Evolutionary conservation across 75 land plant genomes (phyloP), one percentile per base, ranked within the genome.

Genomic region (Pinus taeda): DNA sequence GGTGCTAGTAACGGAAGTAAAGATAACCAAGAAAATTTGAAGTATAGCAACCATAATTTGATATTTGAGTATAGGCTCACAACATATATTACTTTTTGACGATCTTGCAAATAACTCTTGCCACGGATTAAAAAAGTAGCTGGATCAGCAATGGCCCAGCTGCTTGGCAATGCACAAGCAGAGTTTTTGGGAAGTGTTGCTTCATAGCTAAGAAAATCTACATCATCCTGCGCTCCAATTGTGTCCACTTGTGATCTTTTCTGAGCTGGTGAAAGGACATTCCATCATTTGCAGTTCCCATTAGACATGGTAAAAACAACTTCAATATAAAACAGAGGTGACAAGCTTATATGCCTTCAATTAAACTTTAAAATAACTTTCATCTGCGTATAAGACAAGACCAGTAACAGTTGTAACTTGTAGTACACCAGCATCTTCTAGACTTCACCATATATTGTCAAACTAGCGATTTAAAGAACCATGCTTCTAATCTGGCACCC

Each of bases 61-160:
- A 22, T 4, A 65, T 37, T 65, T 61, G 71, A 58, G 33, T 20
- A 21, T 30, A 71, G 74, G 49, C 49, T 74, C 42, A 71, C 30
- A 21, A 49, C 77, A 57, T 26, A 24, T 15, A 12, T 33, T 84
- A 95, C 98, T 93, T 96, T 96, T 57, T 83, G 77, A 57, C 79
- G 83, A 77, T 96, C 97, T 53, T 75, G 55, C 21, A 94, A 62
- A 75, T 96, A 96, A 57, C 77, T 80, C 57, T 88, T 82, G 67
- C 95, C 95, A 77, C 97, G 97, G 60, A 96, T 86, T 11, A 94
- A 78, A 83, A 88, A 96, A 74, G 91, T 78, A 18, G 91, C 81
- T 29, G 98, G 91, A 78, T 94, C 97, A 8, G 93, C 87, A 6
- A 71, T 64, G 56, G 84, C 30, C 85, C 91, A 90, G 77, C 91